These are phyloP conservation scores for Hanseniaspora thailandica DNA, from an alignment of 805 yeast genomes.

Conservation along the genomic window DNA sequence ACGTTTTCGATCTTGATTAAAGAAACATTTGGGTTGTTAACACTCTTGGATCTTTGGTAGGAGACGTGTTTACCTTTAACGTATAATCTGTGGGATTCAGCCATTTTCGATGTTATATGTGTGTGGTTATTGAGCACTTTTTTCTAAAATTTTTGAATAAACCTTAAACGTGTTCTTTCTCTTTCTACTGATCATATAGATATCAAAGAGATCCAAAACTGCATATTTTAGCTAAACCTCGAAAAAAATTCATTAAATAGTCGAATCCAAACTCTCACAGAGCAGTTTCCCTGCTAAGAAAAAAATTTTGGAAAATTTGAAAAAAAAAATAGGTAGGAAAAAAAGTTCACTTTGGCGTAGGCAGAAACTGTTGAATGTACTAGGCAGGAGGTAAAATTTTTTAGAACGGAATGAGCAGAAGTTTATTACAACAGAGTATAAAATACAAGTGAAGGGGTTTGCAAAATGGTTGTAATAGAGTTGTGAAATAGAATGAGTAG, in stretches of 20 bases:
- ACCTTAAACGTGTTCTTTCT: neutral
- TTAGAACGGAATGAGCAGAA: neutral
- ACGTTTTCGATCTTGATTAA: conserved; percentile 97
- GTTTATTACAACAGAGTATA: too few species aligned
- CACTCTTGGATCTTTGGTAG: conserved; percentile 98
- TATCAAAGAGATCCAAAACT: conserved; percentile 1
- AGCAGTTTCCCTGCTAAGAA: neutral
- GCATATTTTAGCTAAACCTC: neutral
- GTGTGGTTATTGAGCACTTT: conserved; percentile 1
- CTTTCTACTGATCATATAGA: conserved; percentile 9
- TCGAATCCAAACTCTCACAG: neutral
- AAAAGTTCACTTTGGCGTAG: neutral
- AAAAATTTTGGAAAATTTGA: neutral
- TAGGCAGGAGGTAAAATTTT: neutral
- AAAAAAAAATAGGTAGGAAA: neutral
- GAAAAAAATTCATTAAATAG: neutral
- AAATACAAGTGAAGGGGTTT: too few species aligned
- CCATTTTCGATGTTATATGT: conserved; percentile 43
- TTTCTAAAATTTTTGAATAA: neutral
- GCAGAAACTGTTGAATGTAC: too few species aligned
- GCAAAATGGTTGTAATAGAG: too few species aligned
- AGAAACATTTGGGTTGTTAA: conserved; percentile 95
- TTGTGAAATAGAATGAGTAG: too few species aligned
- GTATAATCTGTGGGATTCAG: conserved; percentile 98
- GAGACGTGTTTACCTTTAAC: conserved; percentile 99